Evolutionary conservation across 345 rosid species (phyloP).

Genomic region (Dimocarpus longan): DNA sequence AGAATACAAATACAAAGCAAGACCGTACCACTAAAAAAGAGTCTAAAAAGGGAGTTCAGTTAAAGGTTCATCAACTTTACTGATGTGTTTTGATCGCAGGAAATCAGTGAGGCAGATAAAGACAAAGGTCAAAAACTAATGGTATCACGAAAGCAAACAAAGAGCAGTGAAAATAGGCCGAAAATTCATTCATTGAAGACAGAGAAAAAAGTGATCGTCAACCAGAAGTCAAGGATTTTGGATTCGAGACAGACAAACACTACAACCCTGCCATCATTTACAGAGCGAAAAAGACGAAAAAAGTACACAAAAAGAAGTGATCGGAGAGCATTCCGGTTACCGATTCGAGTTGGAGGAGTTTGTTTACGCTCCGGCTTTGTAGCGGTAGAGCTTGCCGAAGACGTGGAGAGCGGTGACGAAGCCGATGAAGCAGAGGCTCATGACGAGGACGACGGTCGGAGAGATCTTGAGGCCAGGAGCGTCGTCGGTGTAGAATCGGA

Average conservation of each 20-base stretch:
- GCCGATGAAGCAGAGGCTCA: constrained; percentile 96
- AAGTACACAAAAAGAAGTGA: not conserved
- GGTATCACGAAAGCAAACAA: not conserved
- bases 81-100: not conserved
- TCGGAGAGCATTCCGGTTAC: constrained; percentile 4
- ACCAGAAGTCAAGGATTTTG: not conserved
- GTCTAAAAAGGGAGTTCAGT: not conserved
- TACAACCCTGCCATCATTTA: constrained; percentile 19
- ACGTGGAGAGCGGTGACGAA: constrained; percentile 94
- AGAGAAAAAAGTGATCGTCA: constrained; percentile 7
- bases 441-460: constrained; percentile 86
- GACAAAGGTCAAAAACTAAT: not conserved
- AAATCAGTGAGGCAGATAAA: not conserved
- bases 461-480: constrained; percentile 92
- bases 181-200: not conserved
- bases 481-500: constrained; percentile 95
- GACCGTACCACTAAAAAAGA: not conserved
- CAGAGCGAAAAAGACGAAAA: constrained; percentile 12
- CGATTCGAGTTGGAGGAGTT: constrained; percentile 14
- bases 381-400: constrained; percentile 85
- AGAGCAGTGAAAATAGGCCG: not conserved
- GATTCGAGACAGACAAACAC: not conserved
- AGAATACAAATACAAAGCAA: not conserved
- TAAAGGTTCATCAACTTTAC: not conserved
- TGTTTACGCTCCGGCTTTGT: constrained; percentile 50